These are phyloP conservation scores for Ogataea minuta DNA, from an alignment of 805 yeast species.

Conservation along the genomic window DNA sequence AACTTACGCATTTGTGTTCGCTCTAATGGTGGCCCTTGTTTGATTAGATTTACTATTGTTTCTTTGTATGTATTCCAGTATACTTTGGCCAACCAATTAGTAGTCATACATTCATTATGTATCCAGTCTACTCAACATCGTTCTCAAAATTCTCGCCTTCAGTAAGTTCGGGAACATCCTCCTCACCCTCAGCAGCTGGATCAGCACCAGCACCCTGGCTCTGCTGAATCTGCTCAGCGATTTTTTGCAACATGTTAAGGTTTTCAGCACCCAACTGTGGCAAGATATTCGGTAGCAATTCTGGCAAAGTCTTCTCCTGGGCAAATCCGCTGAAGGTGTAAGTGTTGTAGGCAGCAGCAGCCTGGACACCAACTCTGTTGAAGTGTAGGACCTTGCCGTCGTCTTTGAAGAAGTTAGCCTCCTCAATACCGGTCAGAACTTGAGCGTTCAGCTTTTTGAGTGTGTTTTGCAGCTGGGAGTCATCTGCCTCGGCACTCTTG, in stretches of 20 bases:
- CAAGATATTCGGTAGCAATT: constrained; percentile 89
- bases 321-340: constrained; percentile 94
- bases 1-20: constrained; percentile 9
- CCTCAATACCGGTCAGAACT: constrained; percentile 86
- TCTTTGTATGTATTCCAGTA: constrained; percentile 14
- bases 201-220: constrained; percentile 42
- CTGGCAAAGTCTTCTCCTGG: constrained; percentile 88
- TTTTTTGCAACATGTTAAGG: constrained; percentile 79
- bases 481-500: constrained; percentile 73
- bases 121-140: constrained; percentile 34
- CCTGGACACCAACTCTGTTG: constrained; percentile 94
- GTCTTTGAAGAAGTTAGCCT: constrained; percentile 96
- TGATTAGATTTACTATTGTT: constrained; percentile 9
- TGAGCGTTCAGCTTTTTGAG: constrained; percentile 87
- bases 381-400: constrained; percentile 96
- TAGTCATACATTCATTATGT: constrained; percentile 16
- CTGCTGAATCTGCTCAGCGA: constrained; percentile 84
- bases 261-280: constrained; percentile 97
- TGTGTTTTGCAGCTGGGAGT: constrained; percentile 85
- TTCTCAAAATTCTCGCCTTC: constrained; percentile 87
- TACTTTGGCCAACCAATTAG: constrained; percentile 7
- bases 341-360: constrained; percentile 86
- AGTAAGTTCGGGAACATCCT: constrained; percentile 75
- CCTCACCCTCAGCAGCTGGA: constrained; percentile 53
- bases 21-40: constrained; percentile 13